These are phyloP conservation scores for Trametes polyzona DNA, from an alignment of 1,284 basidiomycete genomes.

Conservation along the genomic window DNA sequence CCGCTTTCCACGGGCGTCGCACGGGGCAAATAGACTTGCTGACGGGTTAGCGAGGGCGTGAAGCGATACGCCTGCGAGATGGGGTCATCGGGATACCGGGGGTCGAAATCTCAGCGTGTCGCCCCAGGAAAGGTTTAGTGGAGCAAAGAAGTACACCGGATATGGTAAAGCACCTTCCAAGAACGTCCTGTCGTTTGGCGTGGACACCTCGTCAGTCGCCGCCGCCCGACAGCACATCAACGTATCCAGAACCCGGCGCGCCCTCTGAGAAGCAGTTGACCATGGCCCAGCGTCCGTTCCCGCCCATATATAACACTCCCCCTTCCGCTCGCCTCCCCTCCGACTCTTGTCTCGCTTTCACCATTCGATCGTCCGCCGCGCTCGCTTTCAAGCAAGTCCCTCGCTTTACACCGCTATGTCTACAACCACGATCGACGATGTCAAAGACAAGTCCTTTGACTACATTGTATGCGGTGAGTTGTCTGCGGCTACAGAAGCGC, in stretches of 20 bases:
- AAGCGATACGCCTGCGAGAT: too few species aligned
- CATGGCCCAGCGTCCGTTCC: background rate
- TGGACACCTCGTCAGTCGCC: background rate
- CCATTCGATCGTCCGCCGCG: background rate
- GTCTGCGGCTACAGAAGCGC: background rate
- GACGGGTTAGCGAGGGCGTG: too few species aligned
- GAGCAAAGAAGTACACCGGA: constrained; percentile 2
- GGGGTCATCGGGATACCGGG: too few species aligned
- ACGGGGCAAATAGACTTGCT: too few species aligned
- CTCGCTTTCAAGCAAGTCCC: background rate
- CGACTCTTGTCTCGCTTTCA: background rate
- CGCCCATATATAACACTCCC: constrained; percentile 6
- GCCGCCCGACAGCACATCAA: constrained; percentile 19
- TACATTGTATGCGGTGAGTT: constrained; percentile 34
- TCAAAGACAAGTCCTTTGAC: constrained; percentile 35
- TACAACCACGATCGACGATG: constrained; percentile 23
- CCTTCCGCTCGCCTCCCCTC: background rate
- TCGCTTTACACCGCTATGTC: constrained; percentile 17
- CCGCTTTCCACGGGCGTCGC: too few species aligned
- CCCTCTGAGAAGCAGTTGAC: background rate
- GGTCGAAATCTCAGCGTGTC: background rate
- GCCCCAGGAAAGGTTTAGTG: background rate
- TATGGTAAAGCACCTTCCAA: constrained; percentile 1
- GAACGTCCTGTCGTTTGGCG: constrained; percentile 6
- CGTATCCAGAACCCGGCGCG: constrained; percentile 15